These are phyloP conservation scores for Tylopilus sp. DNA, from an alignment of 768 basidiomycete genomes.

Conservation along the genomic window DNA sequence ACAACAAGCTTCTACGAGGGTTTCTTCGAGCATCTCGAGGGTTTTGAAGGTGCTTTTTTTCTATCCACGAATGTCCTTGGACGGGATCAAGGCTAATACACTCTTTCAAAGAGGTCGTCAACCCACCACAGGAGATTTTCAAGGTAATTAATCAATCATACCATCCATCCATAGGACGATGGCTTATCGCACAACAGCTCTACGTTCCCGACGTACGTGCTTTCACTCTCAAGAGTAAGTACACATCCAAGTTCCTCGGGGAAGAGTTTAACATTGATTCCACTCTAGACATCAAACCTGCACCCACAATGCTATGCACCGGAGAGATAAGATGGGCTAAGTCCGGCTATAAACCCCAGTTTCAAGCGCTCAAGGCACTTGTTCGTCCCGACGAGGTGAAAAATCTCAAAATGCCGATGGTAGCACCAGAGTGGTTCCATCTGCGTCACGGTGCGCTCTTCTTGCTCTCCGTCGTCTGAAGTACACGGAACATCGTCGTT, in stretches of 20 bases:
- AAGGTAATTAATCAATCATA: conserved; percentile 9
- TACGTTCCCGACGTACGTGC: conserved; percentile 25
- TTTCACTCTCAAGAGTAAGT: conserved; percentile 19
- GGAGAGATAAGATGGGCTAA: conserved; percentile 60
- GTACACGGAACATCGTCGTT: neutral
- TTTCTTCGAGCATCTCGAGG: conserved; percentile 26
- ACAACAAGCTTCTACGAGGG: conserved; percentile 25
- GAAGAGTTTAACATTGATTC: neutral
- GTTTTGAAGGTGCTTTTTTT: conserved; percentile 25
- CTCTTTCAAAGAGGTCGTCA: conserved; percentile 14
- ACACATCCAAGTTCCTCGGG: too few relatives aligned
- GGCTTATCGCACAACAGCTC: conserved; percentile 11
- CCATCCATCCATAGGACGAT: neutral
- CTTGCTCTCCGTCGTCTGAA: neutral
- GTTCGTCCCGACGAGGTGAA: conserved; percentile 61
- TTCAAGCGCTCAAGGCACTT: conserved; percentile 56
- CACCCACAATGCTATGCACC: conserved; percentile 32
- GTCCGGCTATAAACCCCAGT: conserved; percentile 62
- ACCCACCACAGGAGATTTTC: conserved; percentile 27
- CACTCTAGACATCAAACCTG: conserved; percentile 18
- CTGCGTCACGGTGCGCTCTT: conserved; percentile 52
- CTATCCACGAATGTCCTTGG: too few relatives aligned
- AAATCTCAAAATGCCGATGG: conserved; percentile 68
- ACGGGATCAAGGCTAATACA: neutral
- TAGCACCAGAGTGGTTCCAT: conserved; percentile 71